Evolutionary conservation across 2,329 filamentous ascomycete species (phyloP).

Genomic region (Emergomyces africanus): DNA sequence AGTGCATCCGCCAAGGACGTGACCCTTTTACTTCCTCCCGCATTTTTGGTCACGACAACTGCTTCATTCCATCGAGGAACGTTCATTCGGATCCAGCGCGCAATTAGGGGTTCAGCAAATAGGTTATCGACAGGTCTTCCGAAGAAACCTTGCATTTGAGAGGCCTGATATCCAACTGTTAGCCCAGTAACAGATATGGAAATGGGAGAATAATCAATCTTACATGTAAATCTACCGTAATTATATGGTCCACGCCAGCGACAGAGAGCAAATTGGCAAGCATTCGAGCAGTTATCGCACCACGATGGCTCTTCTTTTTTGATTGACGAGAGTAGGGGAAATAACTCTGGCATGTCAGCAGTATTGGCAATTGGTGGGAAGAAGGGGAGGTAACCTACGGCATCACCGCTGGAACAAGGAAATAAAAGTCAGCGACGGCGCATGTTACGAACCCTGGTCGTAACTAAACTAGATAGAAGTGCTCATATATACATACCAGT

Average conservation of each 20-base stretch:
- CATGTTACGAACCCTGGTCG: background rate
- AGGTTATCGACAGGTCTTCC: conserved; percentile 95
- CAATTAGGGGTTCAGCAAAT: conserved; percentile 87
- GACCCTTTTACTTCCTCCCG: conserved; percentile 91
- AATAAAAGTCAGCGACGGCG: conserved; percentile 1
- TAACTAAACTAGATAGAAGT: background rate
- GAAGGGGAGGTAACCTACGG: conserved; percentile 28
- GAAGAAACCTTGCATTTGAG: conserved; percentile 99
- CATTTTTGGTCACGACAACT: conserved; percentile 96
- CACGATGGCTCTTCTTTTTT: conserved; percentile 96
- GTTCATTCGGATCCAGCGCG: conserved; percentile 87
- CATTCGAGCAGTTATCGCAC: conserved; percentile 94
- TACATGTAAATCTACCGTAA: conserved; percentile 88
- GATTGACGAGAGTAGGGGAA: conserved; percentile 99
- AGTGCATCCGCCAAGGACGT: conserved; percentile 90
- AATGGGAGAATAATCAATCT: conserved; percentile 18
- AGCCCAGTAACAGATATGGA: background rate
- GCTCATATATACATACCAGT: conserved; percentile 52
- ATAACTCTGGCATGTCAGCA: conserved; percentile 44
- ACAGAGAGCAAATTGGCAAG: conserved; percentile 87
- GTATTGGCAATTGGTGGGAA: conserved; percentile 7
- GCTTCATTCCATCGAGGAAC: conserved; percentile 75
- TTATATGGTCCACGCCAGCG: conserved; percentile 91
- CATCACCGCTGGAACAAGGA: conserved; percentile 28
- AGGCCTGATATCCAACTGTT: conserved; percentile 37